phyloP scores from a whole-genome alignment of 768 basidiomycete species.

The Phlebiopsis flavidoalba region DNA sequence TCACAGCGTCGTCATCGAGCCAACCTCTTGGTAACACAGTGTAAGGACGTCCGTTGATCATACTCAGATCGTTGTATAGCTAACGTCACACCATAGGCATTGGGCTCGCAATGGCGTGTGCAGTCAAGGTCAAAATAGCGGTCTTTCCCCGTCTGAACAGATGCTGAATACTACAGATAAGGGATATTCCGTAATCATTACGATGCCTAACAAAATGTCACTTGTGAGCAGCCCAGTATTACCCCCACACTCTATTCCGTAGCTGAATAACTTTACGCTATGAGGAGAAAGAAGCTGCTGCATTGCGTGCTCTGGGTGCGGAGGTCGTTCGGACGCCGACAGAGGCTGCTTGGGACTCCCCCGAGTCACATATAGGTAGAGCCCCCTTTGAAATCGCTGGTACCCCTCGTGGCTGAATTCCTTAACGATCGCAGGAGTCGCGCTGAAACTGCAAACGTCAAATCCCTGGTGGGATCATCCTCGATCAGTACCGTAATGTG shows the following conservation, averaged over 20 bases:
- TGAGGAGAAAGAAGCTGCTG: slow-evolving; percentile 87
- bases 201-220: slow-evolving; percentile 95
- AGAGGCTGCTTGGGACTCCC: slow-evolving; percentile 83
- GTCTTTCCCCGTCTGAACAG: slow-evolving; percentile 16
- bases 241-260: background rate
- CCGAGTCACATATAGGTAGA: slow-evolving; percentile 90
- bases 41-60: slow-evolving; percentile 33
- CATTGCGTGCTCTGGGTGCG: slow-evolving; percentile 87
- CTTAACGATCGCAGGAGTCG: slow-evolving; percentile 84
- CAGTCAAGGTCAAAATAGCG: slow-evolving; percentile 68
- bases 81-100: slow-evolving; percentile 51
- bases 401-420: slow-evolving; percentile 78
- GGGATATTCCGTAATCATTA: slow-evolving; percentile 90
- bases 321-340: slow-evolving; percentile 93
- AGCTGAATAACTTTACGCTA: background rate
- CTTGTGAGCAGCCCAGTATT: slow-evolving; percentile 36
- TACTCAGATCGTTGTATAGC: background rate
- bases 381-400: slow-evolving; percentile 24
- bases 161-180: slow-evolving; percentile 79
- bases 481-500: slow-evolving; percentile 88
- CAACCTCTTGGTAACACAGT: slow-evolving; percentile 95
- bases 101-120: slow-evolving; percentile 88
- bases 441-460: slow-evolving; percentile 66
- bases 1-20: slow-evolving; percentile 92
- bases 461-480: slow-evolving; percentile 82